Evolutionary conservation across 495 filamentous ascomycete genomes (phyloP), one percentile per base, ranked within the genome.

Genomic region (Hyphodiscus hymeniophilus): DNA sequence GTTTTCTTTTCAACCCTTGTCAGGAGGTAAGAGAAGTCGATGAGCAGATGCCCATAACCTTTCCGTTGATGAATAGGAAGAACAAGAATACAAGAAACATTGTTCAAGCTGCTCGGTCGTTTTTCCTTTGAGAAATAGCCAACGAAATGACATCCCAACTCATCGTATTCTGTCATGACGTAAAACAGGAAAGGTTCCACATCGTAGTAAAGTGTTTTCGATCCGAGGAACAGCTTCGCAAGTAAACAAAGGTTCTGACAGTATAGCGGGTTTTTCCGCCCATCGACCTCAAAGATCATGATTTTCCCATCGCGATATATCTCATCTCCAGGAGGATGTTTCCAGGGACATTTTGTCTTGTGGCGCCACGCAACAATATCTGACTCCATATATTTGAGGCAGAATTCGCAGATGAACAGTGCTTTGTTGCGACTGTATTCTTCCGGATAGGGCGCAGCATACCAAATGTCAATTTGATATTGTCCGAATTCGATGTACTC

Each of bases 91-190:
- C 92, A 98, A 23, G 89, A 95, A 17, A 98, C 92, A 55, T 98
- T 98, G 60, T 97, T 95, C 51, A 86, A 84, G 36, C 86, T 90
- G 62, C 86, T 91, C 3, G 85, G 85, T n/a, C 92, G 79, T 67
- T 98, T 98, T 63, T 98, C 92, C 68, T 98, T 98, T 46, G 94
- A 97, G 60, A 98, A 98, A 61, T 98, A 98, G 15, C 92, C 92
- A 35, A 98, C 94, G 58, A 98, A 96, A 63, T 97, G 92, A 60
- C 89, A 96, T 16, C 92, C 92, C 30, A 84, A 67, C 28, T 95
- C 87, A 56, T 98, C 89, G 55, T 82, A 90, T 62, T 97, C 92
- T 42, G 89, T 95, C 75, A 98, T 91, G 38, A 98, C 89, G 65
- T 98, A 98, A 71, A 98, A 98, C 15, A 98, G 68, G 60, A 98